Base-by-base conservation (phyloP, 2,329 filamentous ascomycete genomes). In the Lachnellula occidentalis region DNA sequence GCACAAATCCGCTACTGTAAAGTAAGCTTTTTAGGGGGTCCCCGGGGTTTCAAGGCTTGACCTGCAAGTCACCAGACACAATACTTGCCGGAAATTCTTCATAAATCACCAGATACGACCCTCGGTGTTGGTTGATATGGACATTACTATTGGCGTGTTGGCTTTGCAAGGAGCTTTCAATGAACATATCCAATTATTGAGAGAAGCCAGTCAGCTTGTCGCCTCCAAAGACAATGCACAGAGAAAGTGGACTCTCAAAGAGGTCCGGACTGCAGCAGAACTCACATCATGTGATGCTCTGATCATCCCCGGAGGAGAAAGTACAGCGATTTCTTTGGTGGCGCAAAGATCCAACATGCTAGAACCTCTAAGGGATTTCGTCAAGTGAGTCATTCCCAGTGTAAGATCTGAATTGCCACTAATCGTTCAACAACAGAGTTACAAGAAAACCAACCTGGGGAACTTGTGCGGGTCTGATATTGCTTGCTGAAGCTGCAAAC, bases 241-340 rank as follows among this genome's bases (percentile, higher is more conserved):
- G n/a, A 54, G 58, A 34, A 53, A 47, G 21, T 68, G 62, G 59
- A 57, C 55, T 24, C 89, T 94, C 67, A 77, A 87, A 59, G 86
- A 96, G 71, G 90, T 97, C 46, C 86, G 92, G 56, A 96, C 86
- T 6, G 74, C 82, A 2, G 73, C 76, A 6, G 80, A 96, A 65
- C 79, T 99, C 34, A 74, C 78, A 4, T 71, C 69, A 62, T 97
- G 92, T 73, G 83, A 92, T 71, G 92, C 84, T 24, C 79, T 99
- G 43, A 83, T 99, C 67, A 83, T 99, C 46, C 94, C 94, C 3
- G 94, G 94, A 50, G 94, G 94, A 58, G 94, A 99, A 72, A 96
- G 90, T 73, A 97, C 94, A 1, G 87, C 92, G 3, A 95, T 99
- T 63, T 90, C 90, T 11, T 80, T 96, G 31, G 88, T 96, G 15